phyloP scores from a whole-genome alignment of 2,329 filamentous ascomycete species.

The Sporothrix inflata region DNA sequence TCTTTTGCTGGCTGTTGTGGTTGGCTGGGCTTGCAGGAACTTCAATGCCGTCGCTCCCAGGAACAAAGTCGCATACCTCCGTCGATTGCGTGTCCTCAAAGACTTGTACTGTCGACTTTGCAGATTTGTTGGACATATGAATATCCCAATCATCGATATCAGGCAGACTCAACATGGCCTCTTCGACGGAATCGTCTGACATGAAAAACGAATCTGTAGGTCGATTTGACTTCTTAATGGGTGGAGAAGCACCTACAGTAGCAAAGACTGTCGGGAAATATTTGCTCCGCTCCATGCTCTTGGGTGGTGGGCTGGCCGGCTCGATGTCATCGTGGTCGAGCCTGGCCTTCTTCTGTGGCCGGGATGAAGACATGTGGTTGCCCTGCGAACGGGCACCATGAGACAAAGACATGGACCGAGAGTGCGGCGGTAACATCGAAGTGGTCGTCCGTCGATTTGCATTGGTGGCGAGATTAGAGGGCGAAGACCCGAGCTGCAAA shows the following conservation, averaged over 20 bases:
- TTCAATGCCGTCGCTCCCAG: conserved; percentile 31
- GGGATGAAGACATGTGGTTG: conserved; percentile 23
- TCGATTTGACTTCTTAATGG: background rate
- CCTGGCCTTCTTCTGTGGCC: conserved; percentile 62
- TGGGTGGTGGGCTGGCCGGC: conserved; percentile 26
- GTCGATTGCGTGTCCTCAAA: conserved; percentile 47
- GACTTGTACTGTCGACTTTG: conserved; percentile 41
- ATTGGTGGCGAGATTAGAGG: background rate
- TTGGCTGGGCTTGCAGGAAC: conserved; percentile 30
- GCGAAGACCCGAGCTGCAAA: conserved; percentile 37
- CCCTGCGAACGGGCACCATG: background rate
- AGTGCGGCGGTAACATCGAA: conserved; percentile 17
- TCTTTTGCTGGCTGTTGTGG: background rate
- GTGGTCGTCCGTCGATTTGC: conserved; percentile 25
- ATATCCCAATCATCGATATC: conserved; percentile 55
- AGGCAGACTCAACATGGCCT: conserved; percentile 55
- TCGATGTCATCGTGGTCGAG: conserved; percentile 52
- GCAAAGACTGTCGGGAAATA: conserved; percentile 50
- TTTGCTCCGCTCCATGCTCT: conserved; percentile 51
- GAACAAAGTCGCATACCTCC: conserved; percentile 19
- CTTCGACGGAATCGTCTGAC: conserved; percentile 62
- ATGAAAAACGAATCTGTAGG: conserved; percentile 51
- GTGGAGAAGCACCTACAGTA: background rate
- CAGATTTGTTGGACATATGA: conserved; percentile 37
- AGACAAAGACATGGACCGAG: conserved; percentile 18